These are phyloP conservation scores for Raphanus raphanistrum DNA, from an alignment of 345 rosid genomes.

Conservation along the genomic window DNA sequence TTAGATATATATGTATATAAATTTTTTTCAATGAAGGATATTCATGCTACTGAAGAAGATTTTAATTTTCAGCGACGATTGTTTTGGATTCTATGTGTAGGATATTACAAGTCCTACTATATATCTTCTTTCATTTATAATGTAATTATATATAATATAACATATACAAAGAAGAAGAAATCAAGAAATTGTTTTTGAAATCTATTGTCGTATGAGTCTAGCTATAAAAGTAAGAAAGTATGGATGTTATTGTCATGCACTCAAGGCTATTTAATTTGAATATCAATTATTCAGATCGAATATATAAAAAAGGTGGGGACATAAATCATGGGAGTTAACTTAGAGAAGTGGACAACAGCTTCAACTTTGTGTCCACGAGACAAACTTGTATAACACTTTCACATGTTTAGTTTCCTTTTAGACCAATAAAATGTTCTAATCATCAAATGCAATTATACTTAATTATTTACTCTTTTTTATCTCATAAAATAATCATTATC, in stretches of 20 bases:
- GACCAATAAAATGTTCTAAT: slow-evolving; percentile 21
- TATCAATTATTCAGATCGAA: slow-evolving; percentile 18
- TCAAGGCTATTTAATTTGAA: slow-evolving; percentile 9
- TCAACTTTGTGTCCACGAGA: slow-evolving; percentile 36
- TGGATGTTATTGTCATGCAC: slow-evolving; percentile 14
- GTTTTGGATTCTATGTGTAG: neutral
- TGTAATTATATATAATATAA: neutral
- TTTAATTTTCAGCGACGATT: neutral
- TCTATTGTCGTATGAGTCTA: neutral
- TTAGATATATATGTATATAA: no score
- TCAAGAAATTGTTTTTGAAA: neutral
- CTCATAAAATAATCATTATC: neutral
- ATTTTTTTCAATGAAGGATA: neutral
- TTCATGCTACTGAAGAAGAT: neutral
- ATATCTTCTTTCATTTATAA: neutral
- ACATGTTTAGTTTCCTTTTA: slow-evolving; percentile 34
- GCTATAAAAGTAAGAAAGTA: neutral
- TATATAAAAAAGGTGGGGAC: slow-evolving; percentile 11
- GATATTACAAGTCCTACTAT: neutral
- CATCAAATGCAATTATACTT: slow-evolving; percentile 27
- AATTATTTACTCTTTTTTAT: slow-evolving; percentile 10
- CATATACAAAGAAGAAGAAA: no score
- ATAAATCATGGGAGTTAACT: slow-evolving; percentile 24
- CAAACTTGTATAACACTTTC: slow-evolving; percentile 26
- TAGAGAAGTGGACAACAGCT: slow-evolving; percentile 35